Evolutionary conservation across 345 rosid species (phyloP).

Genomic region (Arabidopsis arenosa): DNA sequence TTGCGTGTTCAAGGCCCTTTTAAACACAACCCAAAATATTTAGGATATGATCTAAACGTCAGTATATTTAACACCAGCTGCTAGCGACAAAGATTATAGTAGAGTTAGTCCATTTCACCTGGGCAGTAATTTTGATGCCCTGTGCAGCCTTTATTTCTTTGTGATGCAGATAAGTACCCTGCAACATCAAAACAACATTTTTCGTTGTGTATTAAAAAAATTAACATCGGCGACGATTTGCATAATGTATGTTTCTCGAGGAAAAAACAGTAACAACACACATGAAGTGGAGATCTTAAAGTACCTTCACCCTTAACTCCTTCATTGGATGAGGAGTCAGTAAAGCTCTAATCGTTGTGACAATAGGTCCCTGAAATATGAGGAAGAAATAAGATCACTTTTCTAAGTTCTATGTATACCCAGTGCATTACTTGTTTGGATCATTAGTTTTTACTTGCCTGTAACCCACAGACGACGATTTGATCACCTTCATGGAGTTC

Average conservation of each 20-base stretch:
- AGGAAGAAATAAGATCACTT: conserved; percentile 30
- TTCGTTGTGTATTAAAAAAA: background rate
- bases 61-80: background rate
- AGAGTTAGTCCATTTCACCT: conserved; percentile 53
- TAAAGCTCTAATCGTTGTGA: conserved; percentile 81
- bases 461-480: conserved; percentile 93
- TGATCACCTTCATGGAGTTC: conserved; percentile 94
- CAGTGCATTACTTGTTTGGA: conserved; percentile 8
- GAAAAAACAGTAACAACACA: conserved; percentile 15
- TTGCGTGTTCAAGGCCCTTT: conserved; percentile 91
- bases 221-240: background rate
- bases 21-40: conserved; percentile 11
- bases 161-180: conserved; percentile 88
- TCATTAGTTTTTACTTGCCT: conserved; percentile 59
- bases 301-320: conserved; percentile 93
- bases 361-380: conserved; percentile 80
- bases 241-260: background rate
- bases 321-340: conserved; percentile 99
- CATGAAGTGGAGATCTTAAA: conserved; percentile 11
- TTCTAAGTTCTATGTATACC: conserved; percentile 15
- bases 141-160: conserved; percentile 93
- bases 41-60: conserved; percentile 5
- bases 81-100: conserved; percentile 6
- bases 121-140: conserved; percentile 92
- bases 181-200: conserved; percentile 45